Evolutionary conservation across 306 rosid genomes (phyloP), one percentile per base, ranked within the genome.

Genomic region (Inga oerstediana): DNA sequence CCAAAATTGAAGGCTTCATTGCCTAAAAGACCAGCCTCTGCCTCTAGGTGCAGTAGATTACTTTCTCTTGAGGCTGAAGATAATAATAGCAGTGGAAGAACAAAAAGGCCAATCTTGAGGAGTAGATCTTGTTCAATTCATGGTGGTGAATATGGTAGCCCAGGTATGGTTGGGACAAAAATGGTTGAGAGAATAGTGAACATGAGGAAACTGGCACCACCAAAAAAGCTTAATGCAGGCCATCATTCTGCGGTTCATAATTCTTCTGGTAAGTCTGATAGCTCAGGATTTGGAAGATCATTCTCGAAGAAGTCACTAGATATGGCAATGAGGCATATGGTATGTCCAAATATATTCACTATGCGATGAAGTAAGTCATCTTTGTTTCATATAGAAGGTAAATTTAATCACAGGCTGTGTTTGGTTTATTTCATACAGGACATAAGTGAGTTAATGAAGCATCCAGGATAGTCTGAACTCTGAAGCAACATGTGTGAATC

Each of bases 321-420:
- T 87, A 95, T 95, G 98, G 98, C 98, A 78, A 81, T 93, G 88
- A 91, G 98, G 75, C 98, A 95, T 86, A 93, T 95, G 98, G 98
- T 93, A 92, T 48, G 87, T 85, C 77, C 80, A 84, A 22, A 59
- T n/a, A 59, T n/a, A 24, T 24, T 61, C 35, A 61, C 9, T 10
- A 15, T 24, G 67, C 16, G 6, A 7, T n/a, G 30, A 20, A 61
- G 7, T 58, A 61, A 61, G 67, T 24, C 24, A 61, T 61, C 14
- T 24, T 61, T 61, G 67, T 61, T 61, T 61, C 65, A n/a, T 58
- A 58, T n/a, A 8, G 0, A 54, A n/a, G 32, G 30, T 14, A 61
- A 61, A 24, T 24, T 61, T 24, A 11, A 61, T 82, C 32, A 30
- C 66, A 80, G 80, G 51, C 30, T 82, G 79, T 64, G 30, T 16